Base-by-base conservation (phyloP, 129 eudicot genomes). In the Pittosporum tobira region DNA sequence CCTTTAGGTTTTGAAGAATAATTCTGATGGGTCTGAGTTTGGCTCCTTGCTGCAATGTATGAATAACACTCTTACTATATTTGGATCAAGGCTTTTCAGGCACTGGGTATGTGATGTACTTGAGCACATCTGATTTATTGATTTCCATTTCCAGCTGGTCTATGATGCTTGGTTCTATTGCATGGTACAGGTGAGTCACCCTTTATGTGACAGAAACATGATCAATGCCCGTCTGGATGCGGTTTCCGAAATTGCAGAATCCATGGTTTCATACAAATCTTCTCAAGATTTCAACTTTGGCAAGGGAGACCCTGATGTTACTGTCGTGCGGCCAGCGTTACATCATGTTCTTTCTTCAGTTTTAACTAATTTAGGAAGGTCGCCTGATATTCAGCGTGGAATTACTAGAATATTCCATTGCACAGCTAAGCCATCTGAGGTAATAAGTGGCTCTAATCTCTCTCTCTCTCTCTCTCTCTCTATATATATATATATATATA, bases 361-460 rank as follows among this genome's bases (percentile, higher is more conserved):
- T 67, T 62, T 91, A 62, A 78, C 67, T 51, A 57, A 62, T 47
- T 74, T 91, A 75, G 84, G 78, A 38, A 70, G 71, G 69, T 73
- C 82, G 24, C 79, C 94, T 66, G 99, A 91, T 76, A 57, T 91
- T 47, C 99, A 91, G 51, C 99, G 99, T 75, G 99, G 99, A 59
- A 83, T 91, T 28, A 83, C 96, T 45, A 83, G 99, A 77, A 91
- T 91, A 59, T 91, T 83, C 34, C 99, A 91, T 72, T 82, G 82
- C 60, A 86, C 96, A 65, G 88, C 99, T 18, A 86, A 90, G 19
- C 77, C 96, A 53, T 76, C 85, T 24, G 96, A 91, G 96, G 98
- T 91, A 74, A 67, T n/a, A 15, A 56, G 57, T n/a, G n/a, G 4
- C 25, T 57, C 53, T 29, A 6, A 30, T 27, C 10, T 58, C 6